Evolutionary conservation across 495 filamentous ascomycete species (phyloP), one percentile per base, ranked within the genome.

Genomic region (Aspergillus steynii): DNA sequence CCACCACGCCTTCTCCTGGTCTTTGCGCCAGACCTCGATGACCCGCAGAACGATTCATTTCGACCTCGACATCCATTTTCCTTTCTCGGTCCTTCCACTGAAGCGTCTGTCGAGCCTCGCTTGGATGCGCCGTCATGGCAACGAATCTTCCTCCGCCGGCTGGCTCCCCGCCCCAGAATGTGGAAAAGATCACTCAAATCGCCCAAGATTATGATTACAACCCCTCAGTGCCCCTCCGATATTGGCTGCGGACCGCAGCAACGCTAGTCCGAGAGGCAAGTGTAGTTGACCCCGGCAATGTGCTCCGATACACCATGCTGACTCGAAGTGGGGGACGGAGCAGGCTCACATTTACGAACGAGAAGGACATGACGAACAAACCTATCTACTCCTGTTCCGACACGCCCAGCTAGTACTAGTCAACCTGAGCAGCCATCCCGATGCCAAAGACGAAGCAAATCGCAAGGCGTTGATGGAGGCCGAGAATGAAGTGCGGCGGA

Each of bases 321-420:
- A 29, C 14, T 29, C 10, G 7, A n/a, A 31, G 5, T 12, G 51
- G 29, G 12, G 27, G 27, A 10, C 7, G 26, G 26, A 29, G 34
- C 50, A 92, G 87, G 89, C 90, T 1, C 77, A 79, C 10, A 91
- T 92, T 62, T 97, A 97, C 72, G 83, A 93, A 67, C 84, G 79
- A 25, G 96, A 99, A 76, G 87, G 89, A 58, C 90, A 96, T 75
- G 82, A 92, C 52, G 84, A 93, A 60, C 90, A 94, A 68, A 88
- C 94, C 2, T 99, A 95, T 75, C 78, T 97, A 27, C 80, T 97
- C 20, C 82, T 96, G 8, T 88, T 93, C 62, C 86, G 95, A 70
- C 91, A 93, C 74, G 88, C 90, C 10, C 82, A 83, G 52, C 82
- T 97, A 6, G 80, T 90, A 4, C 76, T 88, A 31, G 77, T 86